Evolutionary conservation across 768 basidiomycete species (phyloP).

Genomic region (Rhizopogon vesiculosus): DNA sequence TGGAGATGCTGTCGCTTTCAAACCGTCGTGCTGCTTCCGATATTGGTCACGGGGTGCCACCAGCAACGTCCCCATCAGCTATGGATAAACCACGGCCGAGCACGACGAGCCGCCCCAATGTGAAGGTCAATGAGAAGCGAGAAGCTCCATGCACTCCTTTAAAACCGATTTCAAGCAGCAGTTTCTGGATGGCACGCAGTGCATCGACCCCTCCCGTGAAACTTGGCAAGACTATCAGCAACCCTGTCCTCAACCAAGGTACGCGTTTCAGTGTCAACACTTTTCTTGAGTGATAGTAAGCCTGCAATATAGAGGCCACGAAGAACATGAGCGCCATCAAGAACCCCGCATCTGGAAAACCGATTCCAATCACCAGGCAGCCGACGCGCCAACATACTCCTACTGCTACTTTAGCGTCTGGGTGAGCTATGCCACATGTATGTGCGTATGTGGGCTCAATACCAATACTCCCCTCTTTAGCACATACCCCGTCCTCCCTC

Average conservation of each 20-base stretch:
- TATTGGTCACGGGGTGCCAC: conserved; percentile 15
- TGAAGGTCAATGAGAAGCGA: conserved; percentile 24
- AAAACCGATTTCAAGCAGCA: conserved; percentile 32
- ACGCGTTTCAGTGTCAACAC: conserved; percentile 12
- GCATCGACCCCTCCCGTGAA: conserved; percentile 38
- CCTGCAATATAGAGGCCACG: conserved; percentile 47
- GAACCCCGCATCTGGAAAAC: conserved; percentile 53
- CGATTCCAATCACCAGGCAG: conserved; percentile 52
- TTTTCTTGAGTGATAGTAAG: neutral
- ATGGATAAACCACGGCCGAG: conserved; percentile 28
- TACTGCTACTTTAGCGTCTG: conserved; percentile 52
- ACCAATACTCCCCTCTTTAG: conserved; percentile 32
- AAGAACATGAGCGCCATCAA: conserved; percentile 73
- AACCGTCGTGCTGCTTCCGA: conserved; percentile 26
- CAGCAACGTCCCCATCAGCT: conserved; percentile 10
- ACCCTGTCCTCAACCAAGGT: conserved; percentile 70
- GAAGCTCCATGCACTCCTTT: conserved; percentile 39
- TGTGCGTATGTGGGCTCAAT: neutral
- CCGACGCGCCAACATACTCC: conserved; percentile 24
- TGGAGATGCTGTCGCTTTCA: conserved; percentile 50
- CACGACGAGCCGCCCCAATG: conserved; percentile 17
- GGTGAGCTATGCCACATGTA: conserved; percentile 39
- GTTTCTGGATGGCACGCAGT: conserved; percentile 30
- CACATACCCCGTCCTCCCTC: conserved; percentile 71
- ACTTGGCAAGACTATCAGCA: conserved; percentile 63